Base-by-base conservation (phyloP, 2,329 filamentous ascomycete genomes). In the Fusarium palustre region DNA sequence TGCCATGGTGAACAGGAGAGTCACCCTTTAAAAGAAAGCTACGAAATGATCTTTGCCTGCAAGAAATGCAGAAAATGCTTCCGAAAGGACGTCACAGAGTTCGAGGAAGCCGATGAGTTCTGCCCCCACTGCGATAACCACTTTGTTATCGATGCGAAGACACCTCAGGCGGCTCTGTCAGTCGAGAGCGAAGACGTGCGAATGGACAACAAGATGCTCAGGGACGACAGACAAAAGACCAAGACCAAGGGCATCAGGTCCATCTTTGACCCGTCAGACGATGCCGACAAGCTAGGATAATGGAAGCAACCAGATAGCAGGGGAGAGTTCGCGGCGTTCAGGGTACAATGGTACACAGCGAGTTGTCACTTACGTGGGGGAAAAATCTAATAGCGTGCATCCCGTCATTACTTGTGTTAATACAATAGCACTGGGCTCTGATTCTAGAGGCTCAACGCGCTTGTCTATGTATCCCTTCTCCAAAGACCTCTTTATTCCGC, bases 1-100 rank as follows among this genome's bases (percentile, higher is more conserved):
- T 99, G 96, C 83, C 96, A 99, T 82, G 83, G 83, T 55, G 96
- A 99, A 79, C 85, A 88, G 66, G 91, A 97, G 80, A 81, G 84
- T 65, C 96, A 98, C 79, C 82, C 87, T 38, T 89, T 99, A 24
- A 82, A 88, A 55, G 92, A 97, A 81, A 86, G 85, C 69, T 86
- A 90, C 74, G 96, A 99, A 77, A 97, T 99, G 93, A 88, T 85
- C 38, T 98, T 99, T 77, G 93, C 93, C 54, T 99, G 96, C 88
- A 99, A 99, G 76, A 99, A 99, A 84, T 99, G 96, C 89, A 94
- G 92, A 74, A 99, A 99, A 82, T 94, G 91, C 81, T 99, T 99
- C 85, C 91, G 96, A 73, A 99, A 98, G 79, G 93, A 99, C 76
- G 91, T 91, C 46, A 84, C 88, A 70, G 92, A 97, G 79, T 97